phyloP scores from a whole-genome alignment of 2,329 filamentous ascomycete species.

The Aspergillus texensis region DNA sequence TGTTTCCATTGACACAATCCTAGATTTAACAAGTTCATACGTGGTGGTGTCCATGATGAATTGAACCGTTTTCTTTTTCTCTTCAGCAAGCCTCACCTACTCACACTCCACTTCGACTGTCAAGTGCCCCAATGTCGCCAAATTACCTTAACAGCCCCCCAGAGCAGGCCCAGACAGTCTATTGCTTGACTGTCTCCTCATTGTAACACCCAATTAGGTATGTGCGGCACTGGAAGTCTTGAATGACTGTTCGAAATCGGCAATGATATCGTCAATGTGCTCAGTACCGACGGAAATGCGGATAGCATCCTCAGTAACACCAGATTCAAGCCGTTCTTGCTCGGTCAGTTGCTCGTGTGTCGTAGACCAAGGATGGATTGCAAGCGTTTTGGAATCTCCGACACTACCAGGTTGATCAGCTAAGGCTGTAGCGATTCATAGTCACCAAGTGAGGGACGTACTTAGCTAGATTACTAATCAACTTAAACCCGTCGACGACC shows the following conservation, averaged over 20 bases:
- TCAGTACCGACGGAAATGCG: conserved; percentile 94
- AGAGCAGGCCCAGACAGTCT: neutral
- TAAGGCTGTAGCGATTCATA: neutral
- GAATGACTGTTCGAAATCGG: conserved; percentile 92
- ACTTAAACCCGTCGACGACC: conserved; percentile 90
- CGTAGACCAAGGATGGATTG: conserved; percentile 93
- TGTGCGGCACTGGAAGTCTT: conserved; percentile 49
- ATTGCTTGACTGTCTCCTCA: neutral
- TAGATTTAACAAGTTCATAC: neutral
- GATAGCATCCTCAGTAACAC: conserved; percentile 86
- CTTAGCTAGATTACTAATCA: conserved; percentile 95
- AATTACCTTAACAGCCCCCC: neutral
- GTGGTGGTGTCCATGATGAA: neutral
- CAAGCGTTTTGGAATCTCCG: conserved; percentile 90
- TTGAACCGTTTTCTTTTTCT: neutral
- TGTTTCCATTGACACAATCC: neutral
- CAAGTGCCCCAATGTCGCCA: neutral
- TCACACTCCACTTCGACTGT: neutral
- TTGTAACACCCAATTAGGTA: conserved; percentile 6
- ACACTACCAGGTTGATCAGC: conserved; percentile 54
- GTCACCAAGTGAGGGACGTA: conserved; percentile 31
- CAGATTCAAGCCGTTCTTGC: conserved; percentile 76
- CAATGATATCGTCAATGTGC: conserved; percentile 96
- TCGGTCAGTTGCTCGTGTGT: conserved; percentile 91
- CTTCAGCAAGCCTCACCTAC: neutral